A percentile compares a stretch with the other conserved stretches of the same genome.
phyloP scores from a whole-genome alignment of 1,139 yeast genomes.

The Kodamaea suecica region DNA sequence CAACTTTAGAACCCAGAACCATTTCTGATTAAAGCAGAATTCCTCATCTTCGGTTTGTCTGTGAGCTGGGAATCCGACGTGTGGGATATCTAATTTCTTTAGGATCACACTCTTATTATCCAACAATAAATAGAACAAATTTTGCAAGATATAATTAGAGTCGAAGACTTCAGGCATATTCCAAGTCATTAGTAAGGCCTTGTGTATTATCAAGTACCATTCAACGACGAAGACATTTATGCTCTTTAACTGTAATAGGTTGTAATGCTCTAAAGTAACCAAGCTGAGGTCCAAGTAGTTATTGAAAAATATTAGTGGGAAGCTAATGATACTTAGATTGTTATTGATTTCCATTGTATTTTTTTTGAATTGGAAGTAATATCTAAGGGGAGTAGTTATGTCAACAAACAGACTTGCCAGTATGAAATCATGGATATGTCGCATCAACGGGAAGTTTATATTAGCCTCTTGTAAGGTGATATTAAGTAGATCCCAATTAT shows the following conservation, averaged over 20 bases:
- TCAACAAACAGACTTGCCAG: conserved; percentile 7
- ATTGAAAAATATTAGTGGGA: conserved; percentile 43
- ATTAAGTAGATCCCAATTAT: conserved; percentile 40
- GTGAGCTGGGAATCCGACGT: neutral
- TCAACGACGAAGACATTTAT: conserved; percentile 27
- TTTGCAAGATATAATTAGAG: conserved; percentile 17
- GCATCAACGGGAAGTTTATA: conserved; percentile 11
- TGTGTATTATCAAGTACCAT: conserved; percentile 40
- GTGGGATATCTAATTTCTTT: conserved; percentile 10
- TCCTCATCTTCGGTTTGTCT: conserved; percentile 14
- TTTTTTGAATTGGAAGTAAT: conserved; percentile 15
- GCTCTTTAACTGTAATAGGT: conserved; percentile 14
- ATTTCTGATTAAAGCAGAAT: conserved; percentile 23
- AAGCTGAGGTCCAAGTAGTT: conserved; percentile 22
- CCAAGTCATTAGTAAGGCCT: conserved; percentile 24
- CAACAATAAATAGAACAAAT: conserved; percentile 14
- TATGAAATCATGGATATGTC: conserved; percentile 10
- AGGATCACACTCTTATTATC: conserved; percentile 16
- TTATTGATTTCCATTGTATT: conserved; percentile 22
- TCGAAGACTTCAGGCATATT: conserved; percentile 15
- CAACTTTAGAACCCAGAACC: conserved; percentile 27
- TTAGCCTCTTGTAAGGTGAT: conserved; percentile 38
- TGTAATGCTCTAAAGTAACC: conserved; percentile 12
- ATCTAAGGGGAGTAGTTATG: conserved; percentile 9
- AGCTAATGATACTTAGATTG: conserved; percentile 33